Conservation (phyloP, 768 basidiomycete genomes). For the Auricularia cornea region DNA sequence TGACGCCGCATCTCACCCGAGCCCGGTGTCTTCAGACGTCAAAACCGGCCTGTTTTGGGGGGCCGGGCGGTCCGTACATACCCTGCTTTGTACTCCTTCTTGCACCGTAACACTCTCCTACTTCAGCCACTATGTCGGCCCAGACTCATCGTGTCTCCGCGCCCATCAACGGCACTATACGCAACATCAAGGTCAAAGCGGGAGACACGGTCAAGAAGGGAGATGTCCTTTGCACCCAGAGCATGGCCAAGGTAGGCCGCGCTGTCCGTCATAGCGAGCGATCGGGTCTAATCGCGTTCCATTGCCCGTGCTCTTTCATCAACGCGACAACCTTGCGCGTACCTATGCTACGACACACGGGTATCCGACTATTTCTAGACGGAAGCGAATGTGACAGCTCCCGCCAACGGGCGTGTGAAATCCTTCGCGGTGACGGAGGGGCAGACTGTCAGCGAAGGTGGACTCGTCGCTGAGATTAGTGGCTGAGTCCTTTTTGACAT, state of each 20-base stretch:
- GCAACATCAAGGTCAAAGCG: constrained; percentile 5
- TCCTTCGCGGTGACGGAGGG: constrained; percentile 7
- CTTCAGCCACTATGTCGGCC: not conserved
- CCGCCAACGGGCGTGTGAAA: constrained; percentile 6
- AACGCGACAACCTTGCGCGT: too few species aligned
- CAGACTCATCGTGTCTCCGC: constrained; percentile 12
- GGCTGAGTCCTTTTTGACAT: constrained; percentile 6
- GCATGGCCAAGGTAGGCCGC: constrained; percentile 7
- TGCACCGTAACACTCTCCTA: not conserved
- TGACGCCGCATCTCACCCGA: too few species aligned
- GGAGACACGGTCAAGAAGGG: constrained; percentile 7
- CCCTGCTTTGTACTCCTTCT: not conserved
- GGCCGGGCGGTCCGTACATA: too few species aligned
- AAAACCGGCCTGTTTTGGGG: too few species aligned
- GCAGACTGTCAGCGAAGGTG: constrained; percentile 5
- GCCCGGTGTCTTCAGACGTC: too few species aligned
- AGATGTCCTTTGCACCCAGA: constrained; percentile 6
- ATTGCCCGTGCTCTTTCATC: not conserved
- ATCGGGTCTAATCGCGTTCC: not conserved
- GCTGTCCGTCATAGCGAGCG: not conserved
- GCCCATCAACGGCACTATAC: constrained; percentile 6
- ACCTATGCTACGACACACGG: too few species aligned
- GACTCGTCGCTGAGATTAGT: constrained; percentile 8
- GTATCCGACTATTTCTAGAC: constrained; percentile 3
- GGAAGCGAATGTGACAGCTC: constrained; percentile 8